Base-by-base conservation (phyloP, 257 asterid species). In the Schizonepeta tenuifolia region DNA sequence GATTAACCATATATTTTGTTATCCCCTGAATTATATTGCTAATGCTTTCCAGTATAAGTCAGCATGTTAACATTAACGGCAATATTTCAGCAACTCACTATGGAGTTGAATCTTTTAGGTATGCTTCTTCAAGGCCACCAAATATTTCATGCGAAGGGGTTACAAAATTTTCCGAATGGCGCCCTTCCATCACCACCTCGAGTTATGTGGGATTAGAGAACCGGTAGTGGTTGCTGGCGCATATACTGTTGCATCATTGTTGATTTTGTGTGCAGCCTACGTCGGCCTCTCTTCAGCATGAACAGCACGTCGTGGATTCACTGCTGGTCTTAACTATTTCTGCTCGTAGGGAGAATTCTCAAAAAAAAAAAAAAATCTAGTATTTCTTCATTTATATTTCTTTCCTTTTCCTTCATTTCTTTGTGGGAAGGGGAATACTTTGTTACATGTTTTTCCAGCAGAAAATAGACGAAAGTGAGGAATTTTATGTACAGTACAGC, bases 271-370 rank as follows among this genome's bases (percentile, higher is more conserved):
- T 40, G 96, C 90, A 3, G 92, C 94, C 12, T 92, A 87, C 41
- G 75, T 84, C 2, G 98, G 95, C 67, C 91, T 92, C 43, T 70
- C 83, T 71, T 87, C 92, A 61, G 98, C 81, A 40, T 92, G 86
- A 84, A n/a, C 58, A 46, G 33, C 13, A 47, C 17, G 20, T 12
- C 2, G 9, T 20, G 5, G 36, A 18, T 67, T 8, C n/a, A 12
- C 0, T 15, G 31, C 31, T 0, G 21, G 46, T 28, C 11, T 6
- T 63, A 21, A 47, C 59, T 41, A 33, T 17, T 24, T 70, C 21
- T 15, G 58, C 13, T 18, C 3, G 2, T 47, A 6, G 54, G 21
- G 8, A n/a, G 21, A 15, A 5, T 47, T 51, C 57, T 51, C n/a
- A n/a, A n/a, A n/a, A n/a, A n/a, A n/a, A n/a, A n/a, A n/a, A n/a